A percentile compares a stretch with the other conserved stretches of the same genome.
phyloP scores from a whole-genome alignment of 805 yeast species.

The Kodamaea leandrae region DNA sequence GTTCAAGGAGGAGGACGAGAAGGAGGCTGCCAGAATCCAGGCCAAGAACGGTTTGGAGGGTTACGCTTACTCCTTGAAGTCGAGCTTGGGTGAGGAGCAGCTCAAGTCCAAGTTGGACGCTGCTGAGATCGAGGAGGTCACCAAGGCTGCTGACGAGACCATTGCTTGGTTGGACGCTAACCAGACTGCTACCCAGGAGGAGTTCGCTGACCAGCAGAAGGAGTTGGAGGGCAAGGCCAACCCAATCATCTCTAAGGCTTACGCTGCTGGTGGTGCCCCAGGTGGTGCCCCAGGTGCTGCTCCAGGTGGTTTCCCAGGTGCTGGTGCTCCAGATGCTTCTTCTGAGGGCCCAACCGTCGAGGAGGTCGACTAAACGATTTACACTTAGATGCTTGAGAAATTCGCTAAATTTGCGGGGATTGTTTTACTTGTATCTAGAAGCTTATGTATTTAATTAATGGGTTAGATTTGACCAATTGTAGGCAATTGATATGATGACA shows the following conservation, averaged over 20 bases:
- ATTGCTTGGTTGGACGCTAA: conserved; percentile 90
- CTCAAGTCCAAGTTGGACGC: conserved; percentile 49
- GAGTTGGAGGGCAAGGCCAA: conserved; percentile 93
- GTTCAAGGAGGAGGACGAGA: conserved; percentile 94
- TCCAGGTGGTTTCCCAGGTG: conserved; percentile 43
- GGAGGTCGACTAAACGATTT: conserved; percentile 44
- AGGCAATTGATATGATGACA: too few relatives aligned
- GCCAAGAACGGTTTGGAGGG: conserved; percentile 96
- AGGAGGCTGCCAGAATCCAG: conserved; percentile 87
- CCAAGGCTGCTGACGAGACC: conserved; percentile 80
- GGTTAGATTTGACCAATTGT: too few relatives aligned
- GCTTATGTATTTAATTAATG: conserved; percentile 10
- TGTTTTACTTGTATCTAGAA: conserved; percentile 4
- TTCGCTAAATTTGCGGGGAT: background rate
- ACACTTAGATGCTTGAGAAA: background rate
- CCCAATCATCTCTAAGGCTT: conserved; percentile 96
- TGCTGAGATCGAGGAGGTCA: conserved; percentile 63
- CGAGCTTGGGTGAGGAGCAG: conserved; percentile 54
- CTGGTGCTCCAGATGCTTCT: conserved; percentile 35
- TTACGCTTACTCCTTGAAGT: conserved; percentile 90
- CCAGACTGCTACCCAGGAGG: conserved; percentile 91
- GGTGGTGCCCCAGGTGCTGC: conserved; percentile 69
- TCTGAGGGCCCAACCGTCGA: conserved; percentile 52
- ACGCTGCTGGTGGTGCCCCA: conserved; percentile 88
- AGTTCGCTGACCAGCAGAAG: conserved; percentile 89